Evolutionary conservation across 306 rosid genomes (phyloP).

Genomic region (Casuarina equisetifolia): DNA sequence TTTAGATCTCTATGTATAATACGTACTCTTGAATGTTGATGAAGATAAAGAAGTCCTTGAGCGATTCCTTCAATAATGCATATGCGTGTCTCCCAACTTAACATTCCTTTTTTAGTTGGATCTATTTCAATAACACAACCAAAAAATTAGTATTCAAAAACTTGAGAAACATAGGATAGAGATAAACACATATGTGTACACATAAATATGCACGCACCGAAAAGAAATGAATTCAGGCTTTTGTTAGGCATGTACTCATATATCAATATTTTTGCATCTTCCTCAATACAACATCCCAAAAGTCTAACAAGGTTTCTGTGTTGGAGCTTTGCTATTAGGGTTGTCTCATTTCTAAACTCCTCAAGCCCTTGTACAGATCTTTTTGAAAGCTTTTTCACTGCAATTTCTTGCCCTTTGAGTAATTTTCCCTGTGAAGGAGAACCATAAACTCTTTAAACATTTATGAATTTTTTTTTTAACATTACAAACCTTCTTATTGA

Average conservation of each 20-base stretch:
- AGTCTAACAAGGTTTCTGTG: background rate
- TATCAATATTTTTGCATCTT: background rate
- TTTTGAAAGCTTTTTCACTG: background rate
- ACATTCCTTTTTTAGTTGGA: background rate
- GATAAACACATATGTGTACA: background rate
- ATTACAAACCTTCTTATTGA: background rate
- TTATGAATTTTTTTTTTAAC: too few species aligned
- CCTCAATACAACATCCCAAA: background rate
- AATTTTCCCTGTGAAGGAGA: background rate
- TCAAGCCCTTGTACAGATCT: background rate
- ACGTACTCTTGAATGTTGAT: background rate
- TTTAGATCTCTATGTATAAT: background rate
- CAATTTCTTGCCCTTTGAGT: background rate
- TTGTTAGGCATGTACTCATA: background rate
- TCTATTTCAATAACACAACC: background rate
- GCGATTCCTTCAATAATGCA: background rate
- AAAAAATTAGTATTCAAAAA: too few species aligned
- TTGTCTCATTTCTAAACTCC: background rate
- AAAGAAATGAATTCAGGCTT: background rate
- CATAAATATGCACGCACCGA: background rate
- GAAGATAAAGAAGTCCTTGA: constrained; percentile 5
- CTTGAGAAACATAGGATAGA: background rate
- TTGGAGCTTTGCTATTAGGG: background rate
- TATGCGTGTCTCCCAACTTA: background rate
- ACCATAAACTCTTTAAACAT: background rate